Base-by-base conservation (phyloP, 768 basidiomycete genomes). In the Tulasnella sp. region DNA sequence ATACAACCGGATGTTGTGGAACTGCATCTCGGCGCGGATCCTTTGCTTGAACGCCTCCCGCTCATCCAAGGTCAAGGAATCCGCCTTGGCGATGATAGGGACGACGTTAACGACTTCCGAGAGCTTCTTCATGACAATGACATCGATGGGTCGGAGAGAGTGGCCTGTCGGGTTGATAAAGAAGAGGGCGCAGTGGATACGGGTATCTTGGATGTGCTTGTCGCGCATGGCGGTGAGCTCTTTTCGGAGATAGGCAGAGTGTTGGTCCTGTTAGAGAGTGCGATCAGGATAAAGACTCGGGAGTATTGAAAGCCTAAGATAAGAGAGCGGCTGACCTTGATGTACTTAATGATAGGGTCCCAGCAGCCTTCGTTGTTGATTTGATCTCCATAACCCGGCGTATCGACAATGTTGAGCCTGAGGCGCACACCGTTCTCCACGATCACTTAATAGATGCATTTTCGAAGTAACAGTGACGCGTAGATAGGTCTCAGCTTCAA, bases 151-250 rank as follows among this genome's bases (percentile, higher is more conserved):
- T 62, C 93, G 90, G 59, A 99, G 81, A 3, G 87, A 84, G 73
- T 99, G 94, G 21, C 94, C 94, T n/a, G 93, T 96, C 21, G 94
- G 96, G 73, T 87, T 93, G 78, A 99, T 92, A 75, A 98, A 99
- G 81, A 91, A 98, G 55, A 99, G 72, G 71, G 86, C 89, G 77
- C 93, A 97, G 78, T 99, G 94, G 63, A 99, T 96, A 62, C 94
- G 87, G 15, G 96, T 98, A 75, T 99, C 94, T 69, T 88, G 87
- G 67, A 99, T 99, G 75, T 92, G 89, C 58, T 92, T 87, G 79
- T 98, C 94, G 63, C 96, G 87, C 87, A 92, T 92, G 1, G 96
- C 94, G 2, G 96, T 98, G 64, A 98, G 78, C 76, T 99, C 94
- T 75, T 99, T 98, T 73, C 96, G 89, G 55, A 99, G 81, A 74